phyloP scores from a whole-genome alignment of 23 red algal genomes.

The Gracilariopsis chorda region DNA sequence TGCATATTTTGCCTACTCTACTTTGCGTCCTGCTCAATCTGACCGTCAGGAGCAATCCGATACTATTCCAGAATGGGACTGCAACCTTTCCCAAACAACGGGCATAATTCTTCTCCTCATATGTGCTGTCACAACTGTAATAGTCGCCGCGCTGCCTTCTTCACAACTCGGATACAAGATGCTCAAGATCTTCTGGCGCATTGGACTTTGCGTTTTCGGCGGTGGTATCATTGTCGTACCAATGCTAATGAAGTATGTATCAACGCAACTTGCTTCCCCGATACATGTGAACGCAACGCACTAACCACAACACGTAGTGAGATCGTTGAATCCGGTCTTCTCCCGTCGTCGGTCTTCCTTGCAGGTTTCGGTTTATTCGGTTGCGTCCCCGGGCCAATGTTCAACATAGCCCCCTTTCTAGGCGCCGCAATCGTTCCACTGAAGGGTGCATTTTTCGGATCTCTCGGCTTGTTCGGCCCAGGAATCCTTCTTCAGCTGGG shows the following conservation, averaged over 20 bases:
- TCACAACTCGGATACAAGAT: conserved; percentile 15
- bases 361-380: conserved; percentile 62
- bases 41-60: background rate
- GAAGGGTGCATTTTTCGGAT: conserved; percentile 47
- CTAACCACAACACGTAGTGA: background rate
- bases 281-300: background rate
- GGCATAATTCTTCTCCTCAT: conserved; percentile 40
- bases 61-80: conserved; percentile 6
- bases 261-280: background rate
- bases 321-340: conserved; percentile 20
- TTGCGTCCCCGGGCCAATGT: conserved; percentile 67
- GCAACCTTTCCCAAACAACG: conserved; percentile 10
- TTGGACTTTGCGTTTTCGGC: conserved; percentile 71
- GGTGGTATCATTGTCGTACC: conserved; percentile 77
- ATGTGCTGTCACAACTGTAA: background rate
- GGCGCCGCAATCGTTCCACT: conserved; percentile 53
- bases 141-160: background rate
- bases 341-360: conserved; percentile 51
- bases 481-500: conserved; percentile 53
- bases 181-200: conserved; percentile 67
- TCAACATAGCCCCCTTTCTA: conserved; percentile 72
- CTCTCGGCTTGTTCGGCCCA: conserved; percentile 60
- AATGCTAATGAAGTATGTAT: conserved; percentile 62
- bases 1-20: background rate
- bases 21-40: background rate